phyloP scores from a whole-genome alignment of 495 filamentous ascomycete genomes.

The Cercophora samala region DNA sequence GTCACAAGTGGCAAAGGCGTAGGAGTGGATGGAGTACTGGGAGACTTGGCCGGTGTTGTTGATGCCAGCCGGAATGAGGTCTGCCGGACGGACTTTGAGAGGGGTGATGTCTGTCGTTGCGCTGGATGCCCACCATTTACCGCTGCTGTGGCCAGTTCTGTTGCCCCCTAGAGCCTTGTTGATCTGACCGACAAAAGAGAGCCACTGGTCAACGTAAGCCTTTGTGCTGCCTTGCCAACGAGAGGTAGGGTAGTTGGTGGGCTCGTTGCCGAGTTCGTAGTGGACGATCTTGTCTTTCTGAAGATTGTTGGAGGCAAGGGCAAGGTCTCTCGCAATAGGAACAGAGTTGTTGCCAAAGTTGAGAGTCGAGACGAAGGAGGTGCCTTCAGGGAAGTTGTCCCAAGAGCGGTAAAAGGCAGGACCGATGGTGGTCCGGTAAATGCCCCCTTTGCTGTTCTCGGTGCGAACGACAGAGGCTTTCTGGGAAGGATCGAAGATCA shows the following conservation, averaged over 20 bases:
- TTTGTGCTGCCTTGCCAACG: constrained; percentile 23
- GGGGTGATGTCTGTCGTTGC: constrained; percentile 25
- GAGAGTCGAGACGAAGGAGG: constrained; percentile 24
- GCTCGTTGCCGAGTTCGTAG: constrained; percentile 30
- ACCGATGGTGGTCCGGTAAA: constrained; percentile 24
- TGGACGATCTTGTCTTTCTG: constrained; percentile 24
- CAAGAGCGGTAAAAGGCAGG: constrained; percentile 25
- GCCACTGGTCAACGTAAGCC: constrained; percentile 25
- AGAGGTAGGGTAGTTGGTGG: constrained; percentile 24
- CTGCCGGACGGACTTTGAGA: constrained; percentile 21
- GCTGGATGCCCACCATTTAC: constrained; percentile 24
- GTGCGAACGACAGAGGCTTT: constrained; percentile 20
- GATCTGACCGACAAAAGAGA: constrained; percentile 18
- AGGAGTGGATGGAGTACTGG: constrained; percentile 35
- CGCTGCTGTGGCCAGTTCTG: constrained; percentile 5
- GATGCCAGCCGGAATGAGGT: constrained; percentile 28
- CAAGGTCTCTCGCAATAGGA: constrained; percentile 18
- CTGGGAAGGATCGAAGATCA: constrained; percentile 19
- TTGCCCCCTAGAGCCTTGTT: constrained; percentile 2
- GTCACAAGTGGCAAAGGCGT: constrained; percentile 35
- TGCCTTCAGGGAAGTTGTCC: constrained; percentile 25
- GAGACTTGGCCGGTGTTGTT: constrained; percentile 24
- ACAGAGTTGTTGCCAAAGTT: constrained; percentile 29
- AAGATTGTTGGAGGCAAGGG: constrained; percentile 17
- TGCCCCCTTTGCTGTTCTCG: constrained; percentile 25